A percentile compares a stretch with the other conserved stretches of the same genome.
These are phyloP conservation scores for Saussurea involucrata DNA, from an alignment of 129 eudicot species.

Conservation along the genomic window DNA sequence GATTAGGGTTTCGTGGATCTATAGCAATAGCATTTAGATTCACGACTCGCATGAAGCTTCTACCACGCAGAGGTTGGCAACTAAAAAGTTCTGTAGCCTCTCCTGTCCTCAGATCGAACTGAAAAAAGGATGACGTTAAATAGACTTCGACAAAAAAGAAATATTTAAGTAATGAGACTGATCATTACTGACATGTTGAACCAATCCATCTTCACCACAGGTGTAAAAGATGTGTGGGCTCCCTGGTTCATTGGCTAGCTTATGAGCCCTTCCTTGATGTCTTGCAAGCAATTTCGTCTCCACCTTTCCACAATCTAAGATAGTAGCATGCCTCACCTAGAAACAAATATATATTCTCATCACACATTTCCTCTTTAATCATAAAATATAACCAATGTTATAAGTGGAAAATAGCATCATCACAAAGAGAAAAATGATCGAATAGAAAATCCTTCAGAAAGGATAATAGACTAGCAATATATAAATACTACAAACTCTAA, in stretches of 20 bases:
- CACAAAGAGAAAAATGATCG: not conserved
- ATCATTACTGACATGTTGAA: constrained; percentile 68
- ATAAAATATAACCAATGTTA: not conserved
- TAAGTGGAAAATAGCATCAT: not conserved
- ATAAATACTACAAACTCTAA: not conserved
- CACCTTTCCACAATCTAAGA: constrained; percentile 62
- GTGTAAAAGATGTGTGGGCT: constrained; percentile 75
- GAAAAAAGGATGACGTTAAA: constrained; percentile 13
- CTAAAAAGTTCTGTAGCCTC: constrained; percentile 63
- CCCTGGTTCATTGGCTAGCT: constrained; percentile 81
- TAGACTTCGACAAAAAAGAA: not conserved
- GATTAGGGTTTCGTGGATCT: constrained; percentile 70
- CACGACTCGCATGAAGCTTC: constrained; percentile 30
- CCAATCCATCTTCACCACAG: constrained; percentile 90
- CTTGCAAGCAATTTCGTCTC: constrained; percentile 57
- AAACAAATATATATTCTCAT: not conserved
- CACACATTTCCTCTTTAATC: not conserved
- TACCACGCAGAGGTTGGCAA: constrained; percentile 42
- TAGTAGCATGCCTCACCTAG: constrained; percentile 77
- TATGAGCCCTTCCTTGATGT: constrained; percentile 83
- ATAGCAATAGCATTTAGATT: constrained; percentile 62
- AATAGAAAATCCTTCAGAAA: not conserved
- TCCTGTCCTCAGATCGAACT: constrained; percentile 79
- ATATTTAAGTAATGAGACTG: not conserved
- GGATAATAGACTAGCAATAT: not conserved